These are phyloP conservation scores for Chloroidium sp. DNA, from an alignment of 163 green algal species.

Conservation along the genomic window DNA sequence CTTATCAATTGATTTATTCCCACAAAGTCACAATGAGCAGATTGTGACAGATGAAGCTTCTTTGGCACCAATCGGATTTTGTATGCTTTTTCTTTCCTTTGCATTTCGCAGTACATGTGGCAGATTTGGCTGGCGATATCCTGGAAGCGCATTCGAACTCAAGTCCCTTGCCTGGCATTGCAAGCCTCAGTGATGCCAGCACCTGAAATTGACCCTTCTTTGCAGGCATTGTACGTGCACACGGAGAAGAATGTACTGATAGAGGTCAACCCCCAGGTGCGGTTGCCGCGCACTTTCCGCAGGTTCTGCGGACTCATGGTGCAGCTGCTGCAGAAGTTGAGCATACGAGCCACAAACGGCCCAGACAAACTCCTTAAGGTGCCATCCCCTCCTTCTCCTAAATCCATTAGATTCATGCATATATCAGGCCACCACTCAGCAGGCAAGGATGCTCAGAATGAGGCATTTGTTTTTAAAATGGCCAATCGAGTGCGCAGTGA, in stretches of 20 bases:
- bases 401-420: not conserved
- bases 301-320: constrained; percentile 93
- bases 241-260: constrained; percentile 93
- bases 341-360: constrained; percentile 88
- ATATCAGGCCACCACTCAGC: too few species aligned
- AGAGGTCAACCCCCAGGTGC: constrained; percentile 80
- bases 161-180: not conserved
- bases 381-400: not conserved
- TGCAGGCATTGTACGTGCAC: constrained; percentile 77
- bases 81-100: too few species aligned
- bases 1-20: too few species aligned
- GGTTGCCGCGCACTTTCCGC: constrained; percentile 90
- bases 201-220: not conserved
- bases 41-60: too few species aligned
- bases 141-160: too few species aligned
- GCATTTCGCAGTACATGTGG: too few species aligned
- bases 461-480: too few species aligned
- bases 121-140: too few species aligned
- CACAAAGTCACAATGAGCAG: too few species aligned
- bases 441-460: too few species aligned
- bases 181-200: not conserved
- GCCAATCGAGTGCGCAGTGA: too few species aligned
- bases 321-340: constrained; percentile 98
- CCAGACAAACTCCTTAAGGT: constrained; percentile 89
- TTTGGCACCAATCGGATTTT: too few species aligned